These are phyloP conservation scores for Schizochytrium sp. DNA, from an alignment of 108 stramenopile species.

Conservation along the genomic window DNA sequence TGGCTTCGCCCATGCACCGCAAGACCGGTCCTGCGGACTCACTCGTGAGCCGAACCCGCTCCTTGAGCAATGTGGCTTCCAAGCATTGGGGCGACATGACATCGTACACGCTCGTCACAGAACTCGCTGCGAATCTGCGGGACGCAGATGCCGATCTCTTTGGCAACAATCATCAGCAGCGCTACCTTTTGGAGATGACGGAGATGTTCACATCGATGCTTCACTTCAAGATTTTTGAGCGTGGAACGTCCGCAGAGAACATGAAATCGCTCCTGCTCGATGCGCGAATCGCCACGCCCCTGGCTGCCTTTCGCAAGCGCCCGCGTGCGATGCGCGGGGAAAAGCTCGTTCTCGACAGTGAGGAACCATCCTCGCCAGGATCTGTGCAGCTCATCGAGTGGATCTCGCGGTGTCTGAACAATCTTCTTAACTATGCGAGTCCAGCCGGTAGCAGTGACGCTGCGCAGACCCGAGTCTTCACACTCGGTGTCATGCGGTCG, in stretches of 20 bases:
- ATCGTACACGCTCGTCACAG: not conserved
- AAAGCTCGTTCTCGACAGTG: not conserved
- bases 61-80: not conserved
- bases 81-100: slow-evolving; percentile 7
- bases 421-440: not conserved
- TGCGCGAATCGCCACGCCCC: not conserved
- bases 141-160: not conserved
- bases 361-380: not conserved
- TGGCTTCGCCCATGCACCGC: not conserved
- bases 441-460: not conserved
- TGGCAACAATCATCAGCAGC: not conserved
- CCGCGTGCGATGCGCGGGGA: not conserved
- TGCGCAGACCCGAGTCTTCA: not conserved
- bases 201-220: slow-evolving; percentile 1
- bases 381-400: not conserved
- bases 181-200: not conserved
- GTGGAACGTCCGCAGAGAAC: not conserved
- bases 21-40: not conserved
- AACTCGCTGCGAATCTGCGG: not conserved
- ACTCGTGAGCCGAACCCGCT: not conserved
- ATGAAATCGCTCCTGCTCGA: not conserved
- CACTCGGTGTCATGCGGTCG: not conserved
- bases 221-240: not conserved
- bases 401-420: not conserved
- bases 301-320: not conserved